Conservation (phyloP, 2,329 filamentous ascomycete species). For the Cercospora sp. region DNA sequence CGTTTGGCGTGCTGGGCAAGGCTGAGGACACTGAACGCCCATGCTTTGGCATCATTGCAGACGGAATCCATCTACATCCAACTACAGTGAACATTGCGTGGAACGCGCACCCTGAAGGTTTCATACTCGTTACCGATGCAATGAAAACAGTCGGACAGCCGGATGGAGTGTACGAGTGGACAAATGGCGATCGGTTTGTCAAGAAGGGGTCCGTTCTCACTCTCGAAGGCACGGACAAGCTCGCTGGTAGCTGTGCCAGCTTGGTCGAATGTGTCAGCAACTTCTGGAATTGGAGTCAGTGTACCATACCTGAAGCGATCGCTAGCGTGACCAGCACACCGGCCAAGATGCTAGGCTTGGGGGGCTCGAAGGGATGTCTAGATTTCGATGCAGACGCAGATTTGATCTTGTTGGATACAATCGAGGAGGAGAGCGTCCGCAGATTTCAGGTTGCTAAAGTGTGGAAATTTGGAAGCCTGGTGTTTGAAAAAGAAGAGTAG, state of each 20-base stretch:
- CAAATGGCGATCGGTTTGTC: slow-evolving; percentile 66
- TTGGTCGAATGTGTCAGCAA: slow-evolving; percentile 82
- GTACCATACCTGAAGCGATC: slow-evolving; percentile 66
- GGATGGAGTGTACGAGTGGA: slow-evolving; percentile 84
- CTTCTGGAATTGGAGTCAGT: slow-evolving; percentile 73
- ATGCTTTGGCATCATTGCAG: slow-evolving; percentile 85
- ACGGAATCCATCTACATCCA: slow-evolving; percentile 86
- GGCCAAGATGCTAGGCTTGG: slow-evolving; percentile 71
- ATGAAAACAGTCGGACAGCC: slow-evolving; percentile 84
- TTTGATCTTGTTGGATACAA: slow-evolving; percentile 64
- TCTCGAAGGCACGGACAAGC: slow-evolving; percentile 74
- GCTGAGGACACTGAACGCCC: slow-evolving; percentile 55
- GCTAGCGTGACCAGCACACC: slow-evolving; percentile 74
- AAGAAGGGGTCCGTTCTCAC: slow-evolving; percentile 73
- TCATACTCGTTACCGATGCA: slow-evolving; percentile 88
- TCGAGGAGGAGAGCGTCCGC: slow-evolving; percentile 45
- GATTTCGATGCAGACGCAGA: slow-evolving; percentile 51
- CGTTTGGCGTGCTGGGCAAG: slow-evolving; percentile 80
- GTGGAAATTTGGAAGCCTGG: slow-evolving; percentile 71
- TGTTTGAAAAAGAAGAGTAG: slow-evolving; percentile 36
- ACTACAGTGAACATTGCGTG: slow-evolving; percentile 87
- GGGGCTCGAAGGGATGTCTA: slow-evolving; percentile 63
- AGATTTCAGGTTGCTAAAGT: slow-evolving; percentile 70
- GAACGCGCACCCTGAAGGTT: slow-evolving; percentile 78
- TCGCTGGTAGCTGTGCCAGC: slow-evolving; percentile 59